Conservation (phyloP, 306 rosid genomes). For the Abrus precatorius region DNA sequence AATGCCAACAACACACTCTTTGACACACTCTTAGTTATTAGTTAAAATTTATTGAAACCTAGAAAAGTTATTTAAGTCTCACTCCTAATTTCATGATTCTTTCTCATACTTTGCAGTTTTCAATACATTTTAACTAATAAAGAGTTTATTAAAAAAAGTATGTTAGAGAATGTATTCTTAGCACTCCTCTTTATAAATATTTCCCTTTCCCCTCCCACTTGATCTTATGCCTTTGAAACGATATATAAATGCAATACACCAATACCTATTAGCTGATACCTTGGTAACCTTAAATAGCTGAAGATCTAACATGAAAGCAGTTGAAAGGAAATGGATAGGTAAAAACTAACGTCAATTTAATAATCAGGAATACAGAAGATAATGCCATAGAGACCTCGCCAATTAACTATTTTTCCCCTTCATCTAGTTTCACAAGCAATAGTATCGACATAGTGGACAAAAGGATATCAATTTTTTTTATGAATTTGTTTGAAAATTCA, state of each 20-base stretch:
- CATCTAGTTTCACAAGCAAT: constrained; percentile 17
- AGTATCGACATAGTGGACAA: constrained; percentile 29
- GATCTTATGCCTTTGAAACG: constrained; percentile 13
- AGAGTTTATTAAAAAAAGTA: too few relatives aligned
- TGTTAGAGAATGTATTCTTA: too few relatives aligned
- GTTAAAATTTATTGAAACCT: too few relatives aligned
- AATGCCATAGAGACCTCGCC: not conserved
- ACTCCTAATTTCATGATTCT: too few relatives aligned
- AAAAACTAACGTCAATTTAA: not conserved
- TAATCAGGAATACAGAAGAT: not conserved
- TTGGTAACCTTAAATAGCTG: constrained; percentile 15
- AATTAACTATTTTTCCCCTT: not conserved
- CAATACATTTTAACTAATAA: too few relatives aligned
- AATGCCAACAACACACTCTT: too few relatives aligned
- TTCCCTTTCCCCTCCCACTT: not conserved
- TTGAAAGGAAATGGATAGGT: constrained; percentile 20
- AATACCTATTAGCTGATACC: constrained; percentile 10
- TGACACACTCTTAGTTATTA: too few relatives aligned
- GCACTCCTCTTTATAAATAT: not conserved
- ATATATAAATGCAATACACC: constrained; percentile 14
- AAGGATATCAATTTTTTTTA: constrained; percentile 8
- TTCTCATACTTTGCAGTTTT: too few relatives aligned
- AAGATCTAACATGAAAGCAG: constrained; percentile 33
- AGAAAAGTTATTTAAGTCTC: too few relatives aligned
- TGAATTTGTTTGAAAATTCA: constrained; percentile 20